A percentile compares a stretch with the other conserved stretches of the same genome.
Conservation (phyloP, 768 basidiomycete species). For the Pulveroboletus frians region DNA sequence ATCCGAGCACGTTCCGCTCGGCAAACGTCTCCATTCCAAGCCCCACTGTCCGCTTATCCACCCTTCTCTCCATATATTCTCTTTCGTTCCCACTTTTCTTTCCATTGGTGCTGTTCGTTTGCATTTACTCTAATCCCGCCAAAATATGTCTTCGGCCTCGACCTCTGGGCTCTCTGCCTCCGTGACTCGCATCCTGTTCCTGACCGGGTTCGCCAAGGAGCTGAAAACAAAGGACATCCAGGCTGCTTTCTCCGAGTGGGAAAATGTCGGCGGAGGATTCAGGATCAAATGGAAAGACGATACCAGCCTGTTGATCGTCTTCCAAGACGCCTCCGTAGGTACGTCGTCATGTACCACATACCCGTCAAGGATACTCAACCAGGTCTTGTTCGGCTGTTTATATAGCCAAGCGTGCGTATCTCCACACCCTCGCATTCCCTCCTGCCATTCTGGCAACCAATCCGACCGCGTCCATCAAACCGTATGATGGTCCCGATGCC, state of each 20-base stretch:
- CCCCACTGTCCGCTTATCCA: slow-evolving; percentile 9
- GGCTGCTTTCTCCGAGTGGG: slow-evolving; percentile 84
- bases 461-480: slow-evolving; percentile 61
- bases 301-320: slow-evolving; percentile 91
- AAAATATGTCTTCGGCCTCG: slow-evolving; percentile 55
- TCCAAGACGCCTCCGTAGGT: slow-evolving; percentile 87
- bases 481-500: slow-evolving; percentile 94
- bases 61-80: slow-evolving; percentile 15
- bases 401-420: slow-evolving; percentile 48
- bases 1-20: slow-evolving; percentile 27
- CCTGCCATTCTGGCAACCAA: slow-evolving; percentile 60
- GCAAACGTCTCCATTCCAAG: slow-evolving; percentile 19
- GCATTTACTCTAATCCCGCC: slow-evolving; percentile 4
- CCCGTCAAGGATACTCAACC: slow-evolving; percentile 1
- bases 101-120: slow-evolving; percentile 1
- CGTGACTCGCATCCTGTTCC: slow-evolving; percentile 89
- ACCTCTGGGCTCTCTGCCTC: slow-evolving; percentile 86
- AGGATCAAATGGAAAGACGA: slow-evolving; percentile 99
- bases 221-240: slow-evolving; percentile 98
- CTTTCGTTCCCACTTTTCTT: slow-evolving; percentile 6
- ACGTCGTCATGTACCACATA: slow-evolving; percentile 34
- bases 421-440: slow-evolving; percentile 80
- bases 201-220: slow-evolving; percentile 91
- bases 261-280: slow-evolving; percentile 82
- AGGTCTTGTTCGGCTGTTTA: not conserved